phyloP scores from a whole-genome alignment of 2,329 filamentous ascomycete genomes.

The Diaporthe sp. region DNA sequence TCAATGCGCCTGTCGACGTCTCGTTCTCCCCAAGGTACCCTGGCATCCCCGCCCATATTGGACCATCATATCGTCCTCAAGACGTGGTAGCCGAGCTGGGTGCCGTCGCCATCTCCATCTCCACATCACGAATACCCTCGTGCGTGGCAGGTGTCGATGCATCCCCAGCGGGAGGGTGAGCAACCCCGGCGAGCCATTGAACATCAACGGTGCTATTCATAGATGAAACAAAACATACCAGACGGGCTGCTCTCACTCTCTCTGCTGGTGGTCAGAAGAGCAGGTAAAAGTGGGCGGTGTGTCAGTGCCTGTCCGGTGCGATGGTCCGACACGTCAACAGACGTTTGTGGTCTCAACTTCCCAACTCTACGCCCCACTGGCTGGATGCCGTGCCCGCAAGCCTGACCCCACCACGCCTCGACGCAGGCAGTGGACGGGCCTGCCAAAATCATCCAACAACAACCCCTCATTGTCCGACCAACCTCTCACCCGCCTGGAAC shows the following conservation, averaged over 20 bases:
- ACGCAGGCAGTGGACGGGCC: background rate
- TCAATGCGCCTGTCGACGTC: background rate
- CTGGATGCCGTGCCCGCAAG: conserved; percentile 1
- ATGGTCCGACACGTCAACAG: conserved; percentile 28
- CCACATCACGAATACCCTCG: background rate
- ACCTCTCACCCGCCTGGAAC: background rate
- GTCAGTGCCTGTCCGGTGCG: conserved; percentile 13
- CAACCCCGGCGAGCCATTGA: background rate
- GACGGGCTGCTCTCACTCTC: background rate
- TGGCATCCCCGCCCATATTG: background rate
- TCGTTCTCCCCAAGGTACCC: background rate
- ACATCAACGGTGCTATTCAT: conserved; percentile 4
- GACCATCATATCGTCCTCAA: background rate
- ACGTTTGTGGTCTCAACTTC: conserved; percentile 20
- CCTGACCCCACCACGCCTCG: conserved; percentile 1
- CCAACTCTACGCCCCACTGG: conserved; percentile 1
- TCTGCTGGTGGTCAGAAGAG: background rate
- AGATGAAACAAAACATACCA: conserved; percentile 20
- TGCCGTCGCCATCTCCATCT: background rate
- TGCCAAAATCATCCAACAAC: background rate
- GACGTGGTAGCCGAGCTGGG: background rate
- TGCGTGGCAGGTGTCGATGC: conserved; percentile 1
- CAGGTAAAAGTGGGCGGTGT: conserved; percentile 19
- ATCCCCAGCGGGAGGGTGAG: background rate
- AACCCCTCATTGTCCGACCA: background rate